Percentiles rank a stretch among this genome's conserved stretches.
Evolutionary conservation across 1,284 basidiomycete species (phyloP).

Genomic region (Fistulinella cinereoalba): DNA sequence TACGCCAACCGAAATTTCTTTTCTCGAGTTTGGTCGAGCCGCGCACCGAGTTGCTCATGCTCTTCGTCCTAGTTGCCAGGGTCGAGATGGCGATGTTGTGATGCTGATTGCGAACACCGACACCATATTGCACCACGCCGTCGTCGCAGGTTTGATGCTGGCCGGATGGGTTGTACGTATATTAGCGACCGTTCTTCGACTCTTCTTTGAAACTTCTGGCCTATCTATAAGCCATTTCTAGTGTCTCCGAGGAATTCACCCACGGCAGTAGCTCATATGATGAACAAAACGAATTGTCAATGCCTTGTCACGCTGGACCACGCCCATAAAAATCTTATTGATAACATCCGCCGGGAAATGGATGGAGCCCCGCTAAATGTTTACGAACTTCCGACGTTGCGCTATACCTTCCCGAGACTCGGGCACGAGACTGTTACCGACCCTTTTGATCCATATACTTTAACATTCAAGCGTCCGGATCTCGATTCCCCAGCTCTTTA

Average conservation of each 20-base stretch:
- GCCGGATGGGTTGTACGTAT: slow-evolving; percentile 33
- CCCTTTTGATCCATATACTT: neutral
- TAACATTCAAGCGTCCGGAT: neutral
- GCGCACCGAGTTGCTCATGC: slow-evolving; percentile 30
- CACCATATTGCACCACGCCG: slow-evolving; percentile 32
- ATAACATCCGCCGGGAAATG: neutral
- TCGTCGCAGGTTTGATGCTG: slow-evolving; percentile 29
- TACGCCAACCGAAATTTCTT: slow-evolving; percentile 13
- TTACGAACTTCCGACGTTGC: neutral
- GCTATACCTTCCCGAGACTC: neutral
- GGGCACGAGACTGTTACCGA: neutral
- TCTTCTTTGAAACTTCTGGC: too few relatives aligned
- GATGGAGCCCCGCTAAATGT: neutral
- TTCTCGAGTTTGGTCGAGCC: slow-evolving; percentile 33
- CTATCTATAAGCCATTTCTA: slow-evolving; percentile 27
- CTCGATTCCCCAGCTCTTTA: neutral
- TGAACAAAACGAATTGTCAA: slow-evolving; percentile 30
- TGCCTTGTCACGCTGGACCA: slow-evolving; percentile 15
- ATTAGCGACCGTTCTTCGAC: too few relatives aligned
- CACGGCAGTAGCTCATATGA: slow-evolving; percentile 33
- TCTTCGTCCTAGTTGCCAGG: slow-evolving; percentile 20
- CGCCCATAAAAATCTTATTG: slow-evolving; percentile 2
- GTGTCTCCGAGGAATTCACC: slow-evolving; percentile 40
- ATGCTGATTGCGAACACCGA: slow-evolving; percentile 32
- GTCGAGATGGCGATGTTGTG: slow-evolving; percentile 21